These are phyloP conservation scores for Umbelopsis isabellina DNA, from an alignment of 192 early-diverging fungal genomes.

Conservation along the genomic window DNA sequence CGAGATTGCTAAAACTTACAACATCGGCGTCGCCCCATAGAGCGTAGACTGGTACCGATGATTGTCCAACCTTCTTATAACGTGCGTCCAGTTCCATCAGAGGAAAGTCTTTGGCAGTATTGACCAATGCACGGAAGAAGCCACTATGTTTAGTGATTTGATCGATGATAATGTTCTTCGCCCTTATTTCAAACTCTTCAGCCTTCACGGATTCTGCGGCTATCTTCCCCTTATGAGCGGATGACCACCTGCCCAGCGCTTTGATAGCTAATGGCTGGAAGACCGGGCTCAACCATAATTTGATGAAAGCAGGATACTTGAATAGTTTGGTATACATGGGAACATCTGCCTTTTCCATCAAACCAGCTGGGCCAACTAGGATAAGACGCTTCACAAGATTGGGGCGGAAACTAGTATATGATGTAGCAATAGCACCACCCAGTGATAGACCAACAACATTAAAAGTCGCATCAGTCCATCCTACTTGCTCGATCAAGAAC, in stretches of 20 bases:
- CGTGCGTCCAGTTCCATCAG: slow-evolving; percentile 28
- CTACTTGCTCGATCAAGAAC: slow-evolving; percentile 47
- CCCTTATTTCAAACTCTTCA: not conserved
- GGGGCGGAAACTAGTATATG: slow-evolving; percentile 44
- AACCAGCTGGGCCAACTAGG: slow-evolving; percentile 50
- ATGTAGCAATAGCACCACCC: slow-evolving; percentile 52
- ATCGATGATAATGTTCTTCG: slow-evolving; percentile 14
- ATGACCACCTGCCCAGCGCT: not conserved
- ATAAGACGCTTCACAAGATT: slow-evolving; percentile 46
- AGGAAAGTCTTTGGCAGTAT: slow-evolving; percentile 31
- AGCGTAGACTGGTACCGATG: slow-evolving; percentile 27
- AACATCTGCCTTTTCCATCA: slow-evolving; percentile 36
- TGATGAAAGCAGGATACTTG: slow-evolving; percentile 19
- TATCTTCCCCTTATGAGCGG: not conserved
- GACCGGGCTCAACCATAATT: slow-evolving; percentile 12
- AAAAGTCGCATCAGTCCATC: slow-evolving; percentile 36
- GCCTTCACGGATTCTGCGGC: slow-evolving; percentile 1
- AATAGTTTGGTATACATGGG: slow-evolving; percentile 24
- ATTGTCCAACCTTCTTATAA: slow-evolving; percentile 31
- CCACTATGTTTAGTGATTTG: slow-evolving; percentile 39
- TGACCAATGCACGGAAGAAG: slow-evolving; percentile 36
- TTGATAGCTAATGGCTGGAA: slow-evolving; percentile 26
- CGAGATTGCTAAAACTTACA: slow-evolving; percentile 20
- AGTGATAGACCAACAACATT: slow-evolving; percentile 48
- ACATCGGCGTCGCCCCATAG: slow-evolving; percentile 41